Conservation (phyloP, 2,329 filamentous ascomycete genomes). For the Myriosclerotinia duriaeana region DNA sequence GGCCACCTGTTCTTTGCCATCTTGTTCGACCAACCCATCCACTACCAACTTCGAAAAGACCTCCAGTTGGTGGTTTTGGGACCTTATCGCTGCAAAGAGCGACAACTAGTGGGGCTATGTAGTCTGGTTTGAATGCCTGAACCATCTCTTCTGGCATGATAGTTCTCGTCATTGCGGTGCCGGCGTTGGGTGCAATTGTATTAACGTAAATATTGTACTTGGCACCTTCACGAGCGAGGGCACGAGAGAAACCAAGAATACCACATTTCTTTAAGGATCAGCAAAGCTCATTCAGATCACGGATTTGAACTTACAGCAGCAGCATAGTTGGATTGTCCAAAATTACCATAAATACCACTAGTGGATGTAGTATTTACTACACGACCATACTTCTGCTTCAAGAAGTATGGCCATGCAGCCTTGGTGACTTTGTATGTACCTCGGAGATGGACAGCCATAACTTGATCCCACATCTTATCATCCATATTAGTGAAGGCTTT, state of each 20-base stretch:
- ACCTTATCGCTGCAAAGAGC: conserved; percentile 83
- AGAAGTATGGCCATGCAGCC: conserved; percentile 95
- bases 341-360: conserved; percentile 98
- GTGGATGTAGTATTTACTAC: conserved; percentile 97
- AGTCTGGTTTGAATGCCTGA: conserved; percentile 98
- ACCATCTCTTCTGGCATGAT: conserved; percentile 97
- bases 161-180: conserved; percentile 89
- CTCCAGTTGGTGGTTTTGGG: conserved; percentile 79
- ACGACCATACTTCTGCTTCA: conserved; percentile 98
- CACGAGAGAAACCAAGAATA: conserved; percentile 92
- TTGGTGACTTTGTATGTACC: conserved; percentile 97
- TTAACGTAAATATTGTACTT: conserved; percentile 99
- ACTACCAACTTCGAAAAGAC: conserved; percentile 90
- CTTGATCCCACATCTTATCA: conserved; percentile 87
- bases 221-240: conserved; percentile 85
- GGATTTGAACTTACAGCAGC: conserved; percentile 65
- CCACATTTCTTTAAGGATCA: conserved; percentile 65
- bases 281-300: conserved; percentile 34
- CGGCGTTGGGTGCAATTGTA: conserved; percentile 96
- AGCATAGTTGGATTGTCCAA: conserved; percentile 96
- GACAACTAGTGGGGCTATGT: conserved; percentile 89
- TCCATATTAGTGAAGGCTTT: conserved; percentile 99
- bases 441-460: conserved; percentile 87
- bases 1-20: conserved; percentile 89
- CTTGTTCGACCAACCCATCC: conserved; percentile 90